Evolutionary conservation across 345 rosid species (phyloP).

Genomic region (Camelina laxa): DNA sequence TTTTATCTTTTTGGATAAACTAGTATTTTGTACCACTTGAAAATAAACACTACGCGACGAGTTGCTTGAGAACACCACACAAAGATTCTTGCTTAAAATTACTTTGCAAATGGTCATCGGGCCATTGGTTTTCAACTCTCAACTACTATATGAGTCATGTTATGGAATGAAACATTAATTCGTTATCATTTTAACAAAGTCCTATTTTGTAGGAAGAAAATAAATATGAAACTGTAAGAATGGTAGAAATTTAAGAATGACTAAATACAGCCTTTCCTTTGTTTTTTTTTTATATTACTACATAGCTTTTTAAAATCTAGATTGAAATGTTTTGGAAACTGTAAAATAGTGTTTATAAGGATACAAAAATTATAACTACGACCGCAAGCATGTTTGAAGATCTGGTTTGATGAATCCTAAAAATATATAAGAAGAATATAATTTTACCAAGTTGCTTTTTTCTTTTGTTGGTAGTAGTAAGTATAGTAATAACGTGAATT

Average conservation of each 20-base stretch:
- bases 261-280: background rate
- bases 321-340: background rate
- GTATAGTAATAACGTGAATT: conserved; percentile 17
- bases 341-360: background rate
- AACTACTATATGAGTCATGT: background rate
- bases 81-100: background rate
- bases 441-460: background rate
- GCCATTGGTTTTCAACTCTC: background rate
- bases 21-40: conserved; percentile 1
- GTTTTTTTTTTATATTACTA: no score
- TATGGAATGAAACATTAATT: background rate
- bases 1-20: background rate
- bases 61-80: background rate
- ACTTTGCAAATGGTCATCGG: background rate
- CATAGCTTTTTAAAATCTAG: background rate
- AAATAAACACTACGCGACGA: conserved; percentile 7
- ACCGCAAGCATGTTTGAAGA: background rate
- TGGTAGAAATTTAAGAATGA: no score
- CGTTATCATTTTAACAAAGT: background rate
- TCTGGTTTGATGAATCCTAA: background rate
- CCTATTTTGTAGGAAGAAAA: background rate
- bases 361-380: background rate
- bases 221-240: background rate
- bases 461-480: conserved; percentile 7
- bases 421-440: background rate